Evolutionary conservation across 2,329 filamentous ascomycete species (phyloP).

Genomic region (Cordyceps cicadae): DNA sequence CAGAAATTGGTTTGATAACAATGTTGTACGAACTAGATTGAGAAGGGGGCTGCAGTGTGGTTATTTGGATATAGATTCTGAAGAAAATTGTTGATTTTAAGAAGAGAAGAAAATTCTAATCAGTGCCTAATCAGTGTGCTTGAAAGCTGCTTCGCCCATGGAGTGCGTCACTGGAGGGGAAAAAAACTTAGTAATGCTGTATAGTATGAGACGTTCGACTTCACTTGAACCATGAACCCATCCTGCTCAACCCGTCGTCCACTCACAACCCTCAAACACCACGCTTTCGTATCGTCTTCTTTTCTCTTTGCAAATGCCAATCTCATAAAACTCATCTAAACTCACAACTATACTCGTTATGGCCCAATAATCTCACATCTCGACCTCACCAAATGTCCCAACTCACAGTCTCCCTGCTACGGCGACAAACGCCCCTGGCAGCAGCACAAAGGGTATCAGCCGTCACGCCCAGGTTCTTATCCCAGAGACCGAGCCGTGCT

Average conservation of each 20-base stretch:
- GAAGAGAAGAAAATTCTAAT: no score
- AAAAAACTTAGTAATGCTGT: conserved; percentile 4
- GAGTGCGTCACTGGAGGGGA: background rate
- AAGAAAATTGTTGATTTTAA: no score
- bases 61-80: no score
- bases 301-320: no score
- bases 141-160: background rate
- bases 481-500: background rate
- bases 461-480: background rate
- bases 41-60: no score
- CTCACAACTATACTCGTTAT: background rate
- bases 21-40: no score
- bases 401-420: background rate
- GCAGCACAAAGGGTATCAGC: background rate
- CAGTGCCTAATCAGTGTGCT: no score
- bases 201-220: background rate
- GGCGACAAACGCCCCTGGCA: background rate
- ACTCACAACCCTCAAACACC: background rate
- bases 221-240: background rate
- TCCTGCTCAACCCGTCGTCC: background rate
- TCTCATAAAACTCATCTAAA: background rate
- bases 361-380: background rate
- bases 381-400: background rate
- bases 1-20: background rate
- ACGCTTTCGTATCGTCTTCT: background rate